Base-by-base conservation (phyloP, 495 filamentous ascomycete genomes). In the Physcia stellaris region DNA sequence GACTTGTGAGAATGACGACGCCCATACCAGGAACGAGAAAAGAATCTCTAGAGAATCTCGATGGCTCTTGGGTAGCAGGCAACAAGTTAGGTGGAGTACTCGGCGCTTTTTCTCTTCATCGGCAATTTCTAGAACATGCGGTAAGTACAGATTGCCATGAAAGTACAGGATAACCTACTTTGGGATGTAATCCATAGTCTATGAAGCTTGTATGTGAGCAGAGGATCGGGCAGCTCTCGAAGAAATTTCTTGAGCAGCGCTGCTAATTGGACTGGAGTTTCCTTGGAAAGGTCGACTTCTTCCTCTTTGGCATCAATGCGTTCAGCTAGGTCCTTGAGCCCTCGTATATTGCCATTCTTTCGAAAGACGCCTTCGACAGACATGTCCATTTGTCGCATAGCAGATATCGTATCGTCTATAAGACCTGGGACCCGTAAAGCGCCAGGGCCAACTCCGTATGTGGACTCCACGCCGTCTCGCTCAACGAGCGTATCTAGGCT, bases 371-470 rank as follows among this genome's bases (percentile, higher is more conserved):
- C 92, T 54, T 99, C 90, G 6, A 96, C 84, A 13, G 86, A 93
- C 70, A 99, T 93, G 59, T 99, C 90, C 86, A 96, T 99, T 53
- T 85, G 88, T 45, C 84, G 77, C 83, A 99, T 90, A 20, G 87
- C 83, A 4, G 82, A 82, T 11, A 96, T 75, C 19, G 86, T 75
- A 51, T 96, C 92, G 52, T 96, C 86, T 24, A 99, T 70, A 39
- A 99, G 67, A 2, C 81, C 77, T 11, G 90, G 90, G 27, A 96
- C 82, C 39, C 81, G 77, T 21, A 99, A 66, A 35, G 81, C 77
- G 24, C 86, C 87, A 13, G 90, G 90, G 6, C 92, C 90, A 40
- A 99, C 81, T 17, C 92, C 92, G 54, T 94, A 84, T 6, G 85
- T 94, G 5, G 85, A 94, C 54, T 99, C 90, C 22, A 86, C 88